phyloP scores from a whole-genome alignment of 176 grass and related monocot genomes.

The Eleusine coracana region DNA sequence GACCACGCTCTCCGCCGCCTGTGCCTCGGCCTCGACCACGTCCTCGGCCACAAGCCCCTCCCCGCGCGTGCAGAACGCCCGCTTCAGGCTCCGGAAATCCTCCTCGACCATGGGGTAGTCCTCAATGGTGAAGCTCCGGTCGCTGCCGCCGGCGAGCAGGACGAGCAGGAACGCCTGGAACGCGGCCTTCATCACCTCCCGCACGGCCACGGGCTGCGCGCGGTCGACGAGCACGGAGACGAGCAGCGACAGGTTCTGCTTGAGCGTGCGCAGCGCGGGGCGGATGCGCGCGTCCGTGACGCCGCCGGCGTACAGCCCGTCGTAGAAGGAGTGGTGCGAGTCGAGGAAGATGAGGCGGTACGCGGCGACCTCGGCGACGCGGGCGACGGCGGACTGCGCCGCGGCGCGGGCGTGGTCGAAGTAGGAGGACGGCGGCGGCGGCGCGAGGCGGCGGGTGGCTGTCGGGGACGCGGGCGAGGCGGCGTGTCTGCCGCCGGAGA shows the following conservation, averaged over 20 bases:
- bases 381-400: slow-evolving; percentile 43
- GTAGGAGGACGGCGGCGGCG: slow-evolving; percentile 14
- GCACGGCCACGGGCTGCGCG: slow-evolving; percentile 54
- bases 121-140: slow-evolving; percentile 47
- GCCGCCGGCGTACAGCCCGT: slow-evolving; percentile 50
- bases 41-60: slow-evolving; percentile 67
- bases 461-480: slow-evolving; percentile 10
- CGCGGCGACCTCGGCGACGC: slow-evolving; percentile 68
- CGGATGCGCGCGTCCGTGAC: slow-evolving; percentile 50
- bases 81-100: slow-evolving; percentile 67
- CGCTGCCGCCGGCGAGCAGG: slow-evolving; percentile 55
- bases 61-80: slow-evolving; percentile 56
- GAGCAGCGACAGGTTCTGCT: slow-evolving; percentile 59
- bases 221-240: slow-evolving; percentile 56
- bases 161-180: slow-evolving; percentile 65
- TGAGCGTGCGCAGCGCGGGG: slow-evolving; percentile 57
- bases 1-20: slow-evolving; percentile 42
- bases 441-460: neutral
- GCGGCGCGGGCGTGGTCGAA: slow-evolving; percentile 48
- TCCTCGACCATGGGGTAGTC: slow-evolving; percentile 59
- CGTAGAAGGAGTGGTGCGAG: slow-evolving; percentile 64
- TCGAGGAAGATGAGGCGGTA: slow-evolving; percentile 76
- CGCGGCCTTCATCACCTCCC: slow-evolving; percentile 73
- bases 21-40: slow-evolving; percentile 60
- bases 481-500: slow-evolving; percentile 43